Evolutionary conservation across 208 protist genomes (phyloP).

Genomic region (Trypanosoma mega): DNA sequence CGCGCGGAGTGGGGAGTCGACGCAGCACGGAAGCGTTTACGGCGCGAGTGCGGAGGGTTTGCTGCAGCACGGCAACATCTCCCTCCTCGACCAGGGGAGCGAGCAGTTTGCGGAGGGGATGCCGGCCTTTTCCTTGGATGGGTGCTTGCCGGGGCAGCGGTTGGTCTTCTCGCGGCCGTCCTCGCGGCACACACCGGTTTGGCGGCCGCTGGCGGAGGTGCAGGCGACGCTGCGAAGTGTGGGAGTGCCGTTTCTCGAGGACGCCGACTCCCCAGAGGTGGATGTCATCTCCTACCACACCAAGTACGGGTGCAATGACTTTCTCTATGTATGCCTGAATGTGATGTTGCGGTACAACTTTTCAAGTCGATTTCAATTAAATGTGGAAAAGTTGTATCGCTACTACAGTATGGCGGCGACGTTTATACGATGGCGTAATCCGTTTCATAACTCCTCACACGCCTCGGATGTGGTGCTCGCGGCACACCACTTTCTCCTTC

Average conservation of each 20-base stretch:
- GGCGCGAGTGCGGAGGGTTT: not conserved
- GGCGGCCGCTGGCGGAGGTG: conserved; percentile 31
- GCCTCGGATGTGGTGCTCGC: conserved; percentile 70
- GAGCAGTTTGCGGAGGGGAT: conserved; percentile 20
- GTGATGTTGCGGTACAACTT: conserved; percentile 68
- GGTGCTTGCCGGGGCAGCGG: conserved; percentile 25
- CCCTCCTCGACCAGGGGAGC: conserved; percentile 24
- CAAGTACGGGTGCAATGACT: conserved; percentile 24
- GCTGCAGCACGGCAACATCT: not conserved
- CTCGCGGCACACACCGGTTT: conserved; percentile 42
- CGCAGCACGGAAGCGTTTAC: not conserved
- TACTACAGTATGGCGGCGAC: conserved; percentile 44
- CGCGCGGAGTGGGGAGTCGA: not conserved
- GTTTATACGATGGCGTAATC: conserved; percentile 57
- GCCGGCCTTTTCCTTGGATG: conserved; percentile 19
- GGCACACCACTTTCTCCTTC: conserved; percentile 53
- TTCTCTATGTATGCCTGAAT: conserved; percentile 54
- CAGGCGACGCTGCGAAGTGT: conserved; percentile 28
- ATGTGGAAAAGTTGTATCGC: conserved; percentile 32
- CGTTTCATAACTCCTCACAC: conserved; percentile 74
- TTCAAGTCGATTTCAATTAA: conserved; percentile 46
- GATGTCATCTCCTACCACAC: conserved; percentile 21
- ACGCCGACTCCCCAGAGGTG: conserved; percentile 30
- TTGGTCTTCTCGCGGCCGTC: conserved; percentile 37
- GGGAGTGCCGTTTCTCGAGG: conserved; percentile 38